Evolutionary conservation across 2,329 filamentous ascomycete species (phyloP).

Genomic region (Chrysoporthe austroafricana): DNA sequence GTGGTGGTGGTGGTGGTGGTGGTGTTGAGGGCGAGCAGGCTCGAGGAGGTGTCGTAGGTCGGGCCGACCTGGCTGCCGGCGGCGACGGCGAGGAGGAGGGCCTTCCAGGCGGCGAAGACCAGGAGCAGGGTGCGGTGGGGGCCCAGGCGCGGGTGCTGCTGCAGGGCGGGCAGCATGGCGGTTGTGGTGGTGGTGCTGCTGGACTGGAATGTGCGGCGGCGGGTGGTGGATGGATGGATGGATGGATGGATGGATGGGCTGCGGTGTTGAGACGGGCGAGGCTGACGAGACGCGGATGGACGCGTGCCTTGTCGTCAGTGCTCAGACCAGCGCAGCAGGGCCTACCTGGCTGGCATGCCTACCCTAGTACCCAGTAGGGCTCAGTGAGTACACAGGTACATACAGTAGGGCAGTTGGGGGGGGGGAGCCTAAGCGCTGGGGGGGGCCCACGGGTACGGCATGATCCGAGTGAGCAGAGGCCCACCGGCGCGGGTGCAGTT

Average conservation of each 20-base stretch:
- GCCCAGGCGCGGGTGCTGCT: not conserved
- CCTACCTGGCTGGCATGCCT: too few species aligned
- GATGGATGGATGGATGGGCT: not conserved
- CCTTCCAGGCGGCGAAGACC: conserved; percentile 69
- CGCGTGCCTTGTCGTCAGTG: too few species aligned
- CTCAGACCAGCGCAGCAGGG: too few species aligned
- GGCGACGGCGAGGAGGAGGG: conserved; percentile 65
- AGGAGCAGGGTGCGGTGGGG: conserved; percentile 35
- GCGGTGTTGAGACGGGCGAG: not conserved
- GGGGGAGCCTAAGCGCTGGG: too few species aligned
- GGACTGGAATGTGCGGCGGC: too few species aligned
- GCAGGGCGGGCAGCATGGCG: conserved; percentile 18
- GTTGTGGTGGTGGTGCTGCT: not conserved
- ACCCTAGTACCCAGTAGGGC: too few species aligned
- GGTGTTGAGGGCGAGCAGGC: conserved; percentile 42
- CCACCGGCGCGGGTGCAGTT: too few species aligned
- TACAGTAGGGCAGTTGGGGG: too few species aligned
- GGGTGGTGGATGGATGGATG: not conserved
- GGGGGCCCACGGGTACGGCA: too few species aligned
- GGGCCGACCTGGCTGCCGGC: conserved; percentile 55
- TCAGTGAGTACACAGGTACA: too few species aligned
- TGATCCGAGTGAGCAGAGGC: too few species aligned
- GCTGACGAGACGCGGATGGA: not conserved
- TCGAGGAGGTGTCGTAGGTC: conserved; percentile 80
- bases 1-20: conserved; percentile 39